These are phyloP conservation scores for Psophocarpus tetragonolobus DNA, from an alignment of 306 rosid genomes.

Conservation along the genomic window DNA sequence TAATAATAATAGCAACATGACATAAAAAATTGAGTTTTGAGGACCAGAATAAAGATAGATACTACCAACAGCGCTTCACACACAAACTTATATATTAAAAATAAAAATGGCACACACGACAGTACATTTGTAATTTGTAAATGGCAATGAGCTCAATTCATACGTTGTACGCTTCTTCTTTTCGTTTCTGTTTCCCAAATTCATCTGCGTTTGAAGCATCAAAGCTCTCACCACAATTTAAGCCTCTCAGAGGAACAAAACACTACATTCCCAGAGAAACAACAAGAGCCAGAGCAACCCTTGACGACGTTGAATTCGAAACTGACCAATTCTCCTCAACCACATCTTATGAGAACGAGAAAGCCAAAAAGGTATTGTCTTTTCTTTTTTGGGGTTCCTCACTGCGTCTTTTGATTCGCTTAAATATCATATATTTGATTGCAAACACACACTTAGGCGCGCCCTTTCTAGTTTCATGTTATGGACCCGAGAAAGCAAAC, in stretches of 20 bases:
- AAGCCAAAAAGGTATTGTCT: slow-evolving; percentile 47
- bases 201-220: slow-evolving; percentile 34
- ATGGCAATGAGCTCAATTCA: slow-evolving; percentile 44
- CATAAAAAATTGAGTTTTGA: too few relatives aligned
- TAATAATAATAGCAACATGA: too few relatives aligned
- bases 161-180: slow-evolving; percentile 18
- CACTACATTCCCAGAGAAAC: slow-evolving; percentile 32
- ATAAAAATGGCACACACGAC: neutral
- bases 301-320: slow-evolving; percentile 54
- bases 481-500: neutral
- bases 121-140: too few relatives aligned
- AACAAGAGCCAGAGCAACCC: slow-evolving; percentile 53
- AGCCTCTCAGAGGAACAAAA: slow-evolving; percentile 30
- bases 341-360: slow-evolving; percentile 37
- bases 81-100: neutral
- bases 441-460: neutral
- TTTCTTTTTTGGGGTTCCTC: neutral
- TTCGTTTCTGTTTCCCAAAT: slow-evolving; percentile 34
- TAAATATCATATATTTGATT: neutral
- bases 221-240: slow-evolving; percentile 20
- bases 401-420: neutral
- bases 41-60: too few relatives aligned
- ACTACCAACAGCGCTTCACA: too few relatives aligned
- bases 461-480: neutral
- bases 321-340: slow-evolving; percentile 48